These are phyloP conservation scores for Canavalia ensiformis DNA, from an alignment of 306 rosid genomes.

Conservation along the genomic window DNA sequence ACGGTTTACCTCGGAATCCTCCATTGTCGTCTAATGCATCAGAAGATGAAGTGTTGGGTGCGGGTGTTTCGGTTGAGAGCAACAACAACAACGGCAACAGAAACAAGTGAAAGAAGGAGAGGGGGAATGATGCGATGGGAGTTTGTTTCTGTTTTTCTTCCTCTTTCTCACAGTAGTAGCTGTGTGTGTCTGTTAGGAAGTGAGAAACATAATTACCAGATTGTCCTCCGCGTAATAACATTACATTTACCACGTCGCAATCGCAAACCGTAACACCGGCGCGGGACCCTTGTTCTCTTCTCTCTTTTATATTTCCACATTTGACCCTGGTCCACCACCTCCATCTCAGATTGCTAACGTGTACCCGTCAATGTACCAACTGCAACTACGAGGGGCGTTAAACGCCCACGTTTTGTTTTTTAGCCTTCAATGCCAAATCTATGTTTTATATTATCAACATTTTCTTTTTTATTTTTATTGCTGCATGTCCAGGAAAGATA, in stretches of 20 bases:
- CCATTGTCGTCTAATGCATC: constrained; percentile 61
- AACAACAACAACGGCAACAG: constrained; percentile 21
- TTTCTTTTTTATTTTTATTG: too few relatives aligned
- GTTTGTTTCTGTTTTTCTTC: constrained; percentile 60
- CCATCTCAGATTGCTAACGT: constrained; percentile 29
- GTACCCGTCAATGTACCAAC: background rate
- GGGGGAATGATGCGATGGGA: constrained; percentile 48
- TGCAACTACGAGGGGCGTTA: background rate
- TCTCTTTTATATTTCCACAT: background rate
- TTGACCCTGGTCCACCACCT: constrained; percentile 38
- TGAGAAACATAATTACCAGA: constrained; percentile 51
- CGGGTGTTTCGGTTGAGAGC: constrained; percentile 38
- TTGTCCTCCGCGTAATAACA: constrained; percentile 53
- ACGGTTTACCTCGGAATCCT: constrained; percentile 63
- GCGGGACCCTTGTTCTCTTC: constrained; percentile 26
- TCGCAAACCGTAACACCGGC: constrained; percentile 48
- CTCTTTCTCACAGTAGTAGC: constrained; percentile 44
- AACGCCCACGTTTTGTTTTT: constrained; percentile 40
- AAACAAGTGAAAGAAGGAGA: constrained; percentile 17
- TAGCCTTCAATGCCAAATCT: background rate
- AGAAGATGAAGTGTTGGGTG: background rate
- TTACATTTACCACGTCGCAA: constrained; percentile 56
- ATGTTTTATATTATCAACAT: background rate
- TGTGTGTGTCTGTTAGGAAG: constrained; percentile 81
- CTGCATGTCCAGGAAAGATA: too few relatives aligned